Conservation (phyloP, 495 filamentous ascomycete genomes). For the Mycothermus thermophilus region DNA sequence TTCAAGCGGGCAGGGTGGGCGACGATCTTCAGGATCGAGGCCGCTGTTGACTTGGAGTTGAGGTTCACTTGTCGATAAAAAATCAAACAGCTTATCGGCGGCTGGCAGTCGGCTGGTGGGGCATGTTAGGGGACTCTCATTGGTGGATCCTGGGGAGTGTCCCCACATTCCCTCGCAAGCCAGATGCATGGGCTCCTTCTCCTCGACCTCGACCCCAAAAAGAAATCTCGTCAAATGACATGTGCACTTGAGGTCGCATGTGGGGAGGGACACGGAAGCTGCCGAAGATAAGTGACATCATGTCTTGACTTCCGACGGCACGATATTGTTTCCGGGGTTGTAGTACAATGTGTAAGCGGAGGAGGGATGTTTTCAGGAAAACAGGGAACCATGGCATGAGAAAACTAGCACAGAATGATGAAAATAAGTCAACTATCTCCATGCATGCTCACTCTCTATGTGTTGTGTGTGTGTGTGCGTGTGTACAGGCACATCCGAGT, state of each 20-base stretch:
- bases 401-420: not conserved
- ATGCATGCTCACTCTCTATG: constrained; percentile 5
- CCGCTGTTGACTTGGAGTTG: no score
- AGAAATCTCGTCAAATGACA: not conserved
- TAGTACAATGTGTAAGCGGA: no score
- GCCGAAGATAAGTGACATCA: not conserved
- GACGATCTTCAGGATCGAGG: no score
- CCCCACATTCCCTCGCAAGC: no score
- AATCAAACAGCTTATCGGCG: constrained; percentile 15
- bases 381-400: not conserved
- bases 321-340: no score
- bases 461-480: no score
- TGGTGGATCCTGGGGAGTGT: no score
- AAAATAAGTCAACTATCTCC: constrained; percentile 7
- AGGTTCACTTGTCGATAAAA: constrained; percentile 13
- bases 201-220: not conserved
- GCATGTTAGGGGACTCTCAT: not conserved
- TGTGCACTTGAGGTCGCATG: not conserved
- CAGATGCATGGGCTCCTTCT: no score
- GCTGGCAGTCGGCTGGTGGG: constrained; percentile 8
- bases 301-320: no score
- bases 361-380: no score
- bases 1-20: not conserved
- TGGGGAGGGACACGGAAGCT: constrained; percentile 2
- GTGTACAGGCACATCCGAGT: no score